Percentiles rank a stretch among this genome's conserved stretches.
These are phyloP conservation scores for Clonostachys sp. DNA, from an alignment of 2,329 filamentous ascomycete genomes.

Conservation along the genomic window DNA sequence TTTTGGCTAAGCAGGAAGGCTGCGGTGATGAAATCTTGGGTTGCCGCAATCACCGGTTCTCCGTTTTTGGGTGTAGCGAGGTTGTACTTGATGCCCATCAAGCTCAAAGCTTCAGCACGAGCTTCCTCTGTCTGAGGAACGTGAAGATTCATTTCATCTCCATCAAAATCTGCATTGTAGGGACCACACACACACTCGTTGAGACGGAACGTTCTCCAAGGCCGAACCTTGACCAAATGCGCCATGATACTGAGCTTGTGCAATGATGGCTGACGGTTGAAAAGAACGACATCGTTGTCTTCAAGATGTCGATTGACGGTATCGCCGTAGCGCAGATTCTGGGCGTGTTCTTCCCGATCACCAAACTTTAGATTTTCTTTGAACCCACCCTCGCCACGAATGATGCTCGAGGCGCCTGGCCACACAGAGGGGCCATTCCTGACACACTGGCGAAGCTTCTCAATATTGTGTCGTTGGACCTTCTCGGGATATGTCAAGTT, in stretches of 20 bases:
- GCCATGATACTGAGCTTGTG: conserved; percentile 99
- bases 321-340: conserved; percentile 75
- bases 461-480: conserved; percentile 79
- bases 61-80: conserved; percentile 94
- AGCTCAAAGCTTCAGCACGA: conserved; percentile 85
- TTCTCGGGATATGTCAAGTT: conserved; percentile 94
- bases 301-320: conserved; percentile 91
- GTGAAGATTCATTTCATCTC: conserved; percentile 98
- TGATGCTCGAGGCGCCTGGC: conserved; percentile 84
- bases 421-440: conserved; percentile 72
- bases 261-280: conserved; percentile 95
- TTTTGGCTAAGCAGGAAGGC: conserved; percentile 89
- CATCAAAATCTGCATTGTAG: conserved; percentile 98
- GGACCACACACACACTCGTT: conserved; percentile 98
- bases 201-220: conserved; percentile 91
- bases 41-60: conserved; percentile 97
- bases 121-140: conserved; percentile 98
- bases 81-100: conserved; percentile 99
- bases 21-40: conserved; percentile 97
- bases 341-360: conserved; percentile 66
- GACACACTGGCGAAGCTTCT: conserved; percentile 72
- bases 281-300: conserved; percentile 92
- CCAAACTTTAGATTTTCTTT: conserved; percentile 74
- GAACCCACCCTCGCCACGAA: conserved; percentile 60
- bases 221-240: conserved; percentile 87